Base-by-base conservation (phyloP, 2,329 filamentous ascomycete genomes). In the Claviceps maximensis region DNA sequence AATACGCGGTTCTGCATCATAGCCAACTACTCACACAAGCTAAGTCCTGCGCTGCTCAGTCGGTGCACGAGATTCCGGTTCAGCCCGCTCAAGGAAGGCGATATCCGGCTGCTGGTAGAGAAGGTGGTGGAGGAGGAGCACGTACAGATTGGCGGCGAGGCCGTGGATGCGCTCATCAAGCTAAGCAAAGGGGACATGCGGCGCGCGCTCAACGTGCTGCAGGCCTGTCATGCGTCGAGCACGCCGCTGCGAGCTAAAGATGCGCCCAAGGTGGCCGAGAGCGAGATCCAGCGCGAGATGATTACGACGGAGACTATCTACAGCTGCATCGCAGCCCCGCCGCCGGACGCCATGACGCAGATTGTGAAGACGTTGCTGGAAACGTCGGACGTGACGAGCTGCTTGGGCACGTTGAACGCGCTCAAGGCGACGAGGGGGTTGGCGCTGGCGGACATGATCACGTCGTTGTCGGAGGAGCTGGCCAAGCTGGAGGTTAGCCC, bases 1-100 rank as follows among this genome's bases (percentile, higher is more conserved):
- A 98, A 98, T 72, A 96, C 93, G 2, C 79, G 93, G 51, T 98
- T 98, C 72, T 97, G 91, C 72, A 89, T 98, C 65, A 97, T 98
- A 61, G 93, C 93, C 61, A 98, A 98, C 71, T 98, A 98, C 70
- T 93, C 93, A 31, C 93, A 98, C 74, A 98, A 98, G 70, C 82
- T 98, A 41, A 94, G 89, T 13, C 91, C 93, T 0, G 93, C 93
- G 0, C 75, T 98, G 45, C 75, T 98, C 51, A 97, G 91, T 49
- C 78, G 93, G 62, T 98, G 93, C 71, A 98, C 93, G 10, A 77
- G 93, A 40, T 98, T 98, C 69, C 78, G 93, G 33, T 98, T 98
- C 70, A 95, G 88, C 59, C 93, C 93, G 12, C 73, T 98, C 53
- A 95, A 95, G 67, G 87, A 95, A 62, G 74, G 69, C 7, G 93